Evolutionary conservation across 306 rosid species (phyloP), one percentile per base, ranked within the genome.

Genomic region (Begonia masoniana): DNA sequence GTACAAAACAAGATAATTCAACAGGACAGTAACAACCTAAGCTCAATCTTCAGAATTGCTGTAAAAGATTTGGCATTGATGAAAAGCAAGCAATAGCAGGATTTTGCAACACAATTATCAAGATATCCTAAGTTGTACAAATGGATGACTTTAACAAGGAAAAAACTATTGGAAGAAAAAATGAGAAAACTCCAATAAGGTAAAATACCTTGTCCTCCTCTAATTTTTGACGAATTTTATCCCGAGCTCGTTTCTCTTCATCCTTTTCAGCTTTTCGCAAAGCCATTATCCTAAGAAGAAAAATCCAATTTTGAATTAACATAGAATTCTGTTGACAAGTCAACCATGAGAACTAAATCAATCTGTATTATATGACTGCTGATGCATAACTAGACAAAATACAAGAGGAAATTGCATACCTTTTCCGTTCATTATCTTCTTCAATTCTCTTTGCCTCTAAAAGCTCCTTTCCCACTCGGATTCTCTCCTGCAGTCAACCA

Each of bases 221-320:
- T 78, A 91, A 71, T 71, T 83, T 91, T 66, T 83, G 94, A 66
- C 54, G 84, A 71, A 91, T 91, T 82, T 78, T 91, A 64, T 91
- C 99, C 56, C 96, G 75, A 52, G 96, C 99, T 74, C 79, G 83
- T 74, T 57, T 81, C 81, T 91, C 99, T 67, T 91, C 99, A 57
- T 86, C 99, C 72, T 91, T 86, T 76, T 91, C 99, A 49, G 94
- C 99, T 81, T 91, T 91, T 43, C 96, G 72, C 74, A 83, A 65
- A 67, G 99, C 94, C 61, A 86, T 12, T 70, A 91, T 60, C 73
- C 99, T 91, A 69, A 42, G 50, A 50, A 55, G 64, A n/a, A 62
- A 57, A 63, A 68, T 36, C 61, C 50, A 31, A 7, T 47, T 58
- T 58, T 49, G 15, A 21, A 11, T 59, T 12, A 47, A 58, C 15